Conservation (phyloP, 2,329 filamentous ascomycete species). For the Cercospora sp. region DNA sequence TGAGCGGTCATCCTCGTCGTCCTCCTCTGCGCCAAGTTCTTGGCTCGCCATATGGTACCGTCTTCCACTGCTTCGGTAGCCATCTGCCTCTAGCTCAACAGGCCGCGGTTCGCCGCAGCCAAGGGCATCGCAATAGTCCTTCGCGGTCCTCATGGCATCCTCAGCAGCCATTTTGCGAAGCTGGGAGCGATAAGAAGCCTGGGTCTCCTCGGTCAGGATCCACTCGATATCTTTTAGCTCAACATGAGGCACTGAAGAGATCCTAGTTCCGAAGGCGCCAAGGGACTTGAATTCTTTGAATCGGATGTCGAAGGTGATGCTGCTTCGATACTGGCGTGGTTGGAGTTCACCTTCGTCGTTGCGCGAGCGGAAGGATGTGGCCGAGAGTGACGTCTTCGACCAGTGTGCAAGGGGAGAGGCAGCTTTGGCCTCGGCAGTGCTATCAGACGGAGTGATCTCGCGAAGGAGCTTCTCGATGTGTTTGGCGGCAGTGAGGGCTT, state of each 20-base stretch:
- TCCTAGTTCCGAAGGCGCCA: constrained; percentile 23
- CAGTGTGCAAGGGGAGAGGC: constrained; percentile 28
- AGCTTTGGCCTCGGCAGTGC: constrained; percentile 18
- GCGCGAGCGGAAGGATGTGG: constrained; percentile 16
- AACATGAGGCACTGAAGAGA: constrained; percentile 24
- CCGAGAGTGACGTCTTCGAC: constrained; percentile 27
- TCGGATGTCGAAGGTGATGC: constrained; percentile 28
- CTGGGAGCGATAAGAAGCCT: constrained; percentile 19
- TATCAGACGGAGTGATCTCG: constrained; percentile 14
- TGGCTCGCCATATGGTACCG: constrained; percentile 7
- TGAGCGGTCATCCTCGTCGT: constrained; percentile 1
- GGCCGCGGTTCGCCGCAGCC: constrained; percentile 22
- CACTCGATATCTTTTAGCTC: constrained; percentile 22
- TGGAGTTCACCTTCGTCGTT: constrained; percentile 10
- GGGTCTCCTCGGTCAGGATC: constrained; percentile 23
- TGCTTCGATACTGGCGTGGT: constrained; percentile 14
- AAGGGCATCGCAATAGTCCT: constrained; percentile 28
- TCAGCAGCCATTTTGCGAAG: constrained; percentile 25
- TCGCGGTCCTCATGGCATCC: constrained; percentile 27
- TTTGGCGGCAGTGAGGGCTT: constrained; percentile 25
- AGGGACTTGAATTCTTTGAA: constrained; percentile 31
- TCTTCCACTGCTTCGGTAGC: neutral
- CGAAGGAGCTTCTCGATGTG: constrained; percentile 26
- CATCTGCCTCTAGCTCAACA: constrained; percentile 20
- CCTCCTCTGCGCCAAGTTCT: neutral